phyloP scores from a whole-genome alignment of 495 filamentous ascomycete genomes.

The Neurospora sp. region DNA sequence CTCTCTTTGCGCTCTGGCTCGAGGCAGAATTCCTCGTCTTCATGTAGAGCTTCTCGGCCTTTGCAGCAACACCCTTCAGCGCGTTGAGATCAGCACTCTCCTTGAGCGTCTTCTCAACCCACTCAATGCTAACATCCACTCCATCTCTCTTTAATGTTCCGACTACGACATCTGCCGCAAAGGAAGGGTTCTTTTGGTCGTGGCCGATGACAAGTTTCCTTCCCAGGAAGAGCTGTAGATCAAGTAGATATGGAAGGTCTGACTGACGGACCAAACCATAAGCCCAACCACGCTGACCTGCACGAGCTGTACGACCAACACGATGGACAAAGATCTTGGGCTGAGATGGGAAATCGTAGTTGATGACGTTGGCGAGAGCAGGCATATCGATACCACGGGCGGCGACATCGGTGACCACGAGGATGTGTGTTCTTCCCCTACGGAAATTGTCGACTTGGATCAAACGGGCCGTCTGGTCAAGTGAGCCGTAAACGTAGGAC shows the following conservation, averaged over 20 bases:
- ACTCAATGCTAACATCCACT: slow-evolving; percentile 65
- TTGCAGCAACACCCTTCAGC: slow-evolving; percentile 62
- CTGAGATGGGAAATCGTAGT: slow-evolving; percentile 96
- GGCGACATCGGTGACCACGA: slow-evolving; percentile 97
- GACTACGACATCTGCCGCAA: slow-evolving; percentile 68
- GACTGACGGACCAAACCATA: slow-evolving; percentile 80
- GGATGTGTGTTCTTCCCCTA: slow-evolving; percentile 69
- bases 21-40: slow-evolving; percentile 84
- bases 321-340: slow-evolving; percentile 96
- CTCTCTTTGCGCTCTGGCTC: slow-evolving; percentile 72
- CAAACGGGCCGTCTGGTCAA: slow-evolving; percentile 87
- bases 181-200: slow-evolving; percentile 48
- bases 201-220: slow-evolving; percentile 64
- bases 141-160: slow-evolving; percentile 60
- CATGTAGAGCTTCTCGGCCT: slow-evolving; percentile 87
- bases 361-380: slow-evolving; percentile 91
- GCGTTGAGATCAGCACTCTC: slow-evolving; percentile 63
- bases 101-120: slow-evolving; percentile 62
- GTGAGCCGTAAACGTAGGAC: slow-evolving; percentile 84
- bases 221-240: slow-evolving; percentile 90
- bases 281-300: slow-evolving; percentile 84
- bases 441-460: slow-evolving; percentile 85
- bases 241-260: slow-evolving; percentile 83
- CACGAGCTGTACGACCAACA: slow-evolving; percentile 89
- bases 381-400: slow-evolving; percentile 98